Percentiles rank a stretch among this genome's conserved stretches.
phyloP scores from a whole-genome alignment of 1,139 yeast genomes.

The Pichia sp. region DNA sequence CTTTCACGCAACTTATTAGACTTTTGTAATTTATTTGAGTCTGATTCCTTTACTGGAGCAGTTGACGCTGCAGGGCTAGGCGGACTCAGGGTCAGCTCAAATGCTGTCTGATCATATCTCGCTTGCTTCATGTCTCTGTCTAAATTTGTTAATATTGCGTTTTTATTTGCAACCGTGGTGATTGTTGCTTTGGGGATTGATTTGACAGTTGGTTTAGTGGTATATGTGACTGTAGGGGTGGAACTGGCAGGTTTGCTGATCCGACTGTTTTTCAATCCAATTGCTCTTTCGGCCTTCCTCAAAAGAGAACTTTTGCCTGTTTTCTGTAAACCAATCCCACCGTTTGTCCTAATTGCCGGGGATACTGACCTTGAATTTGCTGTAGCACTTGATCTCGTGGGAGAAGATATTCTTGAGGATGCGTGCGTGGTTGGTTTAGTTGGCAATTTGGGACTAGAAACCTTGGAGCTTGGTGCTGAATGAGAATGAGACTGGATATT shows the following conservation, averaged over 20 bases:
- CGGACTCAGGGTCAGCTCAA: conserved; percentile 5
- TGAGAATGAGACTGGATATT: no score
- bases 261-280: conserved; percentile 6
- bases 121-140: conserved; percentile 5
- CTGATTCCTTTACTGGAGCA: no score
- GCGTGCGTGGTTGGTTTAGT: neutral
- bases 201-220: no score
- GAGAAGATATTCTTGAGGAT: neutral
- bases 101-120: conserved; percentile 6
- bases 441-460: neutral
- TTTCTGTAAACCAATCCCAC: conserved; percentile 12
- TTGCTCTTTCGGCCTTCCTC: conserved; percentile 18
- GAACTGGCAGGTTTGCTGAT: neutral
- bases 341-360: conserved; percentile 2
- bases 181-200: no score
- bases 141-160: no score
- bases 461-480: no score
- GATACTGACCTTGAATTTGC: neutral
- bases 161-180: no score
- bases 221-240: no score
- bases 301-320: conserved; percentile 12
- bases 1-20: no score
- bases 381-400: neutral
- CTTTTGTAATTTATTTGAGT: no score
- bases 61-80: neutral